Base-by-base conservation (phyloP, 768 basidiomycete genomes). In the Mycena maculata region DNA sequence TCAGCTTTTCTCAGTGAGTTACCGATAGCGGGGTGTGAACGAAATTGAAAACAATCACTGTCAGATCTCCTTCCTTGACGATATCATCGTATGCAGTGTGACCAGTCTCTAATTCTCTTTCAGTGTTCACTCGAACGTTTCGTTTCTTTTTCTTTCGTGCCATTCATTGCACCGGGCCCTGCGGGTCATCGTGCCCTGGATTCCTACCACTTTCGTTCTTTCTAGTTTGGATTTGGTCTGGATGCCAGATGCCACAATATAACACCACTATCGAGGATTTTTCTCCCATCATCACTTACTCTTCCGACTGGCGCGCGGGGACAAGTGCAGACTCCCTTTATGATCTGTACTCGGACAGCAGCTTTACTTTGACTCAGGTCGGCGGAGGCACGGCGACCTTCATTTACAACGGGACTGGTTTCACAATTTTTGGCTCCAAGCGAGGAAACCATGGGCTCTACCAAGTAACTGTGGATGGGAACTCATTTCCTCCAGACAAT, bases 361-460 rank as follows among this genome's bases (percentile, higher is more conserved):
- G 61, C 10, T 66, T 68, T 58, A 75, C 75, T 6, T 63, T 73
- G 5, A 82, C 81, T 22, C 73, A 79, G 27, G 56, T 71, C 2
- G 69, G 76, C 18, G 74, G 74, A 8, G 77, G 77, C 1, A 57
- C 71, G 3, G 77, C 72, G 2, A 68, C 74, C 0, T 78, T 84
- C 63, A 49, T 41, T 27, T 85, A 83, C 74, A 81, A 81, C 53
- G 84, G 83, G 4, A 80, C 80, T 7, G 71, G 70, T 16, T 60
- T 84, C 31, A 75, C 73, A 63, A 72, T 85, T n/a, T 83, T 77
- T 44, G 84, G 84, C 6, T 76, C 83, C 2, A 78, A 77, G 45
- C 77, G 84, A 13, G 11, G 28, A 6, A 82, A 83, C 58, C 82
- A 84, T 63, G 82, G 84, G 4, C 69, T 67, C 10, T 76, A 74